Base-by-base conservation (phyloP, 331 rosid species). In the Rhamnella rubrinervis region DNA sequence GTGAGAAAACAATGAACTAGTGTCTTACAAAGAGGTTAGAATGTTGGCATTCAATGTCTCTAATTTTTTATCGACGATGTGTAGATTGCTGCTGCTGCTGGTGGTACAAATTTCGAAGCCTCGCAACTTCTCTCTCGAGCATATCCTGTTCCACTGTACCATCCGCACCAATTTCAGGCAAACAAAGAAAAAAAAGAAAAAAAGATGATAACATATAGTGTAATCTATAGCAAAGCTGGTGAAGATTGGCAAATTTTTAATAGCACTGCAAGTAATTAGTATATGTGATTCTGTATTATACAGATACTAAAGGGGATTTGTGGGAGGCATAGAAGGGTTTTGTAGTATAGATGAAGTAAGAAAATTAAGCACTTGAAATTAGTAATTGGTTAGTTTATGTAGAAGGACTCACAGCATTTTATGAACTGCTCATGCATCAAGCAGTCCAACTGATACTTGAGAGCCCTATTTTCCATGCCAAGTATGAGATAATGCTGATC, bases 141-240 rank as follows among this genome's bases (percentile, higher is more conserved):
- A 79, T 76, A 40, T 79, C 83, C 35, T 79, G 83, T 55, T 79
- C 80, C 80, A 74, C 80, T 79, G 59, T 16, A 52, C 57, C 57
- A n/a, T 12, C 7, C 20, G 0, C 8, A 52, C n/a, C 57, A 52
- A 52, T 52, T 15, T n/a, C 20, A 52, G 19, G 57, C 5, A 16
- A 7, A 7, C 8, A 7, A 1, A 40, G 0, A 7, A 7, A 8
- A 40, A 40, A 1, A 4, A 39, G 41, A 39, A 5, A 39, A 39
- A 39, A 39, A 4, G 41, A 0, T 11, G 13, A 7, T 12, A 40
- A 40, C 47, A 1, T 8, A 0, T 40, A 40, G 11, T 40, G 47
- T 13, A 40, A 40, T 40, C 13, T 11, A 40, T 40, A 40, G 13
- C 13, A 40, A 11, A 40, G 2, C 2, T 40, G 47, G 47, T 40